Base-by-base conservation (phyloP, 352 stramenopile genomes). In the Phytophthora ohioensis region DNA sequence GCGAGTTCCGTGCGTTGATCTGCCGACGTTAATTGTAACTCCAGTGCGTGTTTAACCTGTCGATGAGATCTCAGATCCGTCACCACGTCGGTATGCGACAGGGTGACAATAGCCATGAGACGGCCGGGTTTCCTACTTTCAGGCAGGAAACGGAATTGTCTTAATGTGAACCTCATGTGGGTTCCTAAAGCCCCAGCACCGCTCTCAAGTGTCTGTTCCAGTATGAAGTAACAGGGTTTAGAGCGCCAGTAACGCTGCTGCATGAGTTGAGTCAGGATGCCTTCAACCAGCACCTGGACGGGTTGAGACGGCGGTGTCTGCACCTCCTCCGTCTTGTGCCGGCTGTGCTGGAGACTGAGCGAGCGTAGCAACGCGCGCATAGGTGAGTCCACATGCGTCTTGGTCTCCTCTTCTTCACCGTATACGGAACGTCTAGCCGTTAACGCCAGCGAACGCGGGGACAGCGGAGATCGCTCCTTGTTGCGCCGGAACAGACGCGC, bases 21-120 rank as follows among this genome's bases (percentile, higher is more conserved):
- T 5, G 41, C 9, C 6, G 55, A 56, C 17, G 66, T 41, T 35
- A 82, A 57, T 21, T 80, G 62, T 55, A 94, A 58, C 62, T 92
- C 86, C n/a, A 92, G 58, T 8, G 57, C 83, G 64, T 82, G 71
- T 53, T 81, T 82, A n/a, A 77, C 61, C 31, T 87, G 73, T 17
- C 60, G 66, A 60, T 88, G 67, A 30, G 76, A 78, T 27, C 45
- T 57, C 45, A 90, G 64, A 43, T 91, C 82, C 12, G 76, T 69
- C 34, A 92, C 75, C 27, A 86, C 79, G 67, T 92, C 86, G 46
- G 82, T 67, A 54, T 76, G 64, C 27, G 80, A 89, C 6, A 94
- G 72, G 17, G 69, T 72, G 4, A 87, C 72, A 35, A 87, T 72
- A 2, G 73, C 64, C 30, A 93, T 56, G 8, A 85, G 53, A 2